phyloP scores from a whole-genome alignment of 2,329 filamentous ascomycete genomes.

The Cytospora chrysosperma region DNA sequence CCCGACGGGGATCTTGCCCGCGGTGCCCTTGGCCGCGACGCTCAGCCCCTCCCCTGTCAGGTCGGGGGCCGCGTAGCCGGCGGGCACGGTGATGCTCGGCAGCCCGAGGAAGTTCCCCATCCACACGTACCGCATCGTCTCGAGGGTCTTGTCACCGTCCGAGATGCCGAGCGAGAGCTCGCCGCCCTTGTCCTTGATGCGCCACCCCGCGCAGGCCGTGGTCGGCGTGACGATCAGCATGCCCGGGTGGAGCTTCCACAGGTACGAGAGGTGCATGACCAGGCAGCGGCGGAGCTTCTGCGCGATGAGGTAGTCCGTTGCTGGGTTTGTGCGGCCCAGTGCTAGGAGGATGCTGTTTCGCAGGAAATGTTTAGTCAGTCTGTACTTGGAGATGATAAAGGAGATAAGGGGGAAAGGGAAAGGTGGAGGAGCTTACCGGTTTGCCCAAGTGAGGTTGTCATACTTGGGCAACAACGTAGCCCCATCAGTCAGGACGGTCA shows the following conservation, averaged over 20 bases:
- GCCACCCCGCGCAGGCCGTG: conserved; percentile 49
- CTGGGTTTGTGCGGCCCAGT: conserved; percentile 60
- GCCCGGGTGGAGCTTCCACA: conserved; percentile 65
- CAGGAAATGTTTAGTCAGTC: neutral
- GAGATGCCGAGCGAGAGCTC: conserved; percentile 44
- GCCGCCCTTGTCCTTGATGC: conserved; percentile 34
- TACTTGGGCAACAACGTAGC: conserved; percentile 47
- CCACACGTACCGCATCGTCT: conserved; percentile 52
- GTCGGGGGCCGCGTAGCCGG: conserved; percentile 43
- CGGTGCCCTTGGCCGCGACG: conserved; percentile 34
- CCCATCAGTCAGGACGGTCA: conserved; percentile 69
- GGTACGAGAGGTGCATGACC: conserved; percentile 67
- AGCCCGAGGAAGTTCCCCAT: conserved; percentile 51
- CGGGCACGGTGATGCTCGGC: conserved; percentile 46
- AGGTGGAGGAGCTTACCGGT: conserved; percentile 15
- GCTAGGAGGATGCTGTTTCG: conserved; percentile 64
- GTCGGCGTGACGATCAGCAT: conserved; percentile 72
- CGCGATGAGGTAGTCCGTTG: conserved; percentile 65
- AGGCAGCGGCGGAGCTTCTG: conserved; percentile 68
- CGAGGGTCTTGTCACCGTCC: conserved; percentile 46
- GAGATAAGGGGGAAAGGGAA: neutral
- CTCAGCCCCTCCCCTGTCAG: conserved; percentile 32
- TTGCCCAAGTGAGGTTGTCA: conserved; percentile 51
- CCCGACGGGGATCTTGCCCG: conserved; percentile 49
- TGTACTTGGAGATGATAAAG: accelerated